Base-by-base conservation (phyloP, 495 filamentous ascomycete species). In the Hypoxylon trugodes region DNA sequence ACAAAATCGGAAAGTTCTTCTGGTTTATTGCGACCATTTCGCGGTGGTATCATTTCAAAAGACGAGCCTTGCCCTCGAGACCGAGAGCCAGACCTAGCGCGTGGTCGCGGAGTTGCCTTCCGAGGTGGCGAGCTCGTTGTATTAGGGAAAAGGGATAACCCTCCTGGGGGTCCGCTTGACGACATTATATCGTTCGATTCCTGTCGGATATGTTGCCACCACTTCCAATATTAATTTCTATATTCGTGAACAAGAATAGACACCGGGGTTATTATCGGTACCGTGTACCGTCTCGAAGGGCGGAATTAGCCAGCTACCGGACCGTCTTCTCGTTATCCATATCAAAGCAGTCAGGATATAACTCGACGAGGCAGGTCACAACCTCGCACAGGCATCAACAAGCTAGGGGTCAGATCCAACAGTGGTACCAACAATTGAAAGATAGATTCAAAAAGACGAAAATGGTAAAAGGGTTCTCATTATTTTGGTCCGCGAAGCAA, bases 111-210 rank as follows among this genome's bases (percentile, higher is more conserved):
- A 4, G 70, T 61, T 36, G 76, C 72, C 53, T 69, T 77, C 60
- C 79, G 70, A 35, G 80, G 64, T 65, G 69, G 69, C 41, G 66
- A 58, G 37, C 53, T 67, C 13, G 66, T 59, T 16, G 71, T 71
- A 50, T 68, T 82, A 16, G 80, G 80, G 67, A 82, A 82, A 60
- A 82, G 79, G 61, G 80, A 82, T 68, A 82, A 79, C 32, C 80
- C 79, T 61, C 79, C 79, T 6, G 75, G 68, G 2, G 73, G 59
- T 8, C 64, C 73, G 38, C 66, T 69, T 36, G 74, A 70, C 32
- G 73, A 69, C 57, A 77, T 76, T 42, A 13, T 55, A 26, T 55
- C 35, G 9, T 13, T 43, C 21, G 9, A 45, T 19, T 46, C 33
- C 13, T 42, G 24, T 42, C 51, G 22, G 43, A 50, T n/a, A 55